These are phyloP conservation scores for Colletotrichum sojae DNA, from an alignment of 2,329 filamentous ascomycete genomes.

Conservation along the genomic window DNA sequence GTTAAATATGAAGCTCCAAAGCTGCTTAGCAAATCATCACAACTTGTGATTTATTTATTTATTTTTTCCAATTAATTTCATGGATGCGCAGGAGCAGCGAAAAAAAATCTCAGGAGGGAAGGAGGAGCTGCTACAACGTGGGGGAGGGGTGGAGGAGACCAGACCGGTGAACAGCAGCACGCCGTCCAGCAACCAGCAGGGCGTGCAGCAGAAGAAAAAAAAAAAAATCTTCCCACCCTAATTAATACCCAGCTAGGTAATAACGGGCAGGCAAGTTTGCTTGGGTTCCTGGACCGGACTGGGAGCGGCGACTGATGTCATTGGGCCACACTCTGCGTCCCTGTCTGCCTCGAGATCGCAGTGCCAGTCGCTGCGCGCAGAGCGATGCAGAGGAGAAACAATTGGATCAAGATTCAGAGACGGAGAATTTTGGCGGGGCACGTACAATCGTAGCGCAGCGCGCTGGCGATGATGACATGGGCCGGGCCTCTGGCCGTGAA, in stretches of 20 bases:
- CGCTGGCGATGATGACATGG: constrained; percentile 5
- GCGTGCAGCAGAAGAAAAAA: not conserved
- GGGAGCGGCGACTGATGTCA: constrained; percentile 37
- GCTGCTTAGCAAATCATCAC: constrained; percentile 35
- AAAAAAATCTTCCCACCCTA: constrained; percentile 16
- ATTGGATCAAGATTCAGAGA: constrained; percentile 17
- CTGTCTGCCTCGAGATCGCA: constrained; percentile 33
- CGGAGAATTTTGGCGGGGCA: constrained; percentile 27
- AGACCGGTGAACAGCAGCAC: constrained; percentile 2
- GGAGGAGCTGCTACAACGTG: constrained; percentile 9
- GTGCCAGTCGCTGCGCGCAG: too few species aligned
- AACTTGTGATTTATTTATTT: not conserved
- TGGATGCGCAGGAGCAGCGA: not conserved
- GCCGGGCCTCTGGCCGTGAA: not conserved
- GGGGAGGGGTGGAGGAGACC: constrained; percentile 2
- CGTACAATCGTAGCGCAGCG: not conserved
- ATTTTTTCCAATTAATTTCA: not conserved
- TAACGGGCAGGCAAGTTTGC: too few species aligned
- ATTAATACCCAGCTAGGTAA: not conserved
- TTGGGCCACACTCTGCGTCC: constrained; percentile 31
- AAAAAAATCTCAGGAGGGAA: constrained; percentile 6
- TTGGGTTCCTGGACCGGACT: not conserved
- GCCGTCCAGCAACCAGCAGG: not conserved
- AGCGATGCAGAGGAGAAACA: too few species aligned
- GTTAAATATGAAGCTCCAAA: constrained; percentile 22